Base-by-base conservation (phyloP, 2,329 filamentous ascomycete genomes). In the Xylariales sp. region DNA sequence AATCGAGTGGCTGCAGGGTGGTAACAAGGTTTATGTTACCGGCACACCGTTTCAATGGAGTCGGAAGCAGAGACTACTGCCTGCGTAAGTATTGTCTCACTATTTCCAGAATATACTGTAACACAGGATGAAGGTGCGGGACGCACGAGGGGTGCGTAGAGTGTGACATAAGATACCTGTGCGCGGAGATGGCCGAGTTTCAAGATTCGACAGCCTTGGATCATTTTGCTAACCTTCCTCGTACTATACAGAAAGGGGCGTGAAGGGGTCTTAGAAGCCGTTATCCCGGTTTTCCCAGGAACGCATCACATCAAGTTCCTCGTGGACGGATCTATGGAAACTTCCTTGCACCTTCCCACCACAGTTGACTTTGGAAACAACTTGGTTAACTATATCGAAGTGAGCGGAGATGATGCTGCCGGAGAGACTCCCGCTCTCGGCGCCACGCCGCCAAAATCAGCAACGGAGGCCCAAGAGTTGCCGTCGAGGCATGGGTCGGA, bases 321-420 rank as follows among this genome's bases (percentile, higher is more conserved):
- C 49, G 89, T 96, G 35, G 91, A 97, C 64, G 87, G 86, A 41
- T 83, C 91, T 55, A 95, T 96, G 88, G 79, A 84, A 57, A 93
- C 89, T 12, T 93, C 88, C 13, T 81, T 86, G 43, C 80, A 85
- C 47, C 72, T 96, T 39, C 91, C 93, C 12, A 97, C 93, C 0
- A 95, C 93, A 2, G 93, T 98, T 41, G 93, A 98, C 61, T 96
- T 94, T 60, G 94, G 89, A 47, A 97, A 97, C 66, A 95, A 95
- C 57, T 73, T 98, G 14, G 91, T 98, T 63, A 98, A 98, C 65
- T 98, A 97, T 60, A 88, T 98, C 55, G 93, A 98, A 67, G 86
- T 97, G 45, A 87, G 77, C 52, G 80, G 87, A 6, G 68, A 62
- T 11, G 46, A 52, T 13, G 41, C 48, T 4, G 51, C 53, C 5